Evolutionary conservation across 2,329 filamentous ascomycete genomes (phyloP).

Genomic region (Aspergillus luchuensis): DNA sequence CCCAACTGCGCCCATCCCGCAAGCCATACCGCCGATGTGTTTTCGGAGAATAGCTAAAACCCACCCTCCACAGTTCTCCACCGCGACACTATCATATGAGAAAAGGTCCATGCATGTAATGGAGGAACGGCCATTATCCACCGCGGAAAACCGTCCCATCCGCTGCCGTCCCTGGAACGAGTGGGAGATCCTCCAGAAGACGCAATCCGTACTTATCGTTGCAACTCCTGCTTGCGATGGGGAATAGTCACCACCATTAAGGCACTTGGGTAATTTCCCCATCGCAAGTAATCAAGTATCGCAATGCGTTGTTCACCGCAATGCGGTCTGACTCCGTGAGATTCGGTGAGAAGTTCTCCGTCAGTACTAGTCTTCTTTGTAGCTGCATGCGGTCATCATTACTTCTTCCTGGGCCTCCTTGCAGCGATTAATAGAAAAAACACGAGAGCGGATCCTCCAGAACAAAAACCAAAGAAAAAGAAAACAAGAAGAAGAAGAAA

Average conservation of each 20-base stretch:
- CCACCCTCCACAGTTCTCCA: neutral
- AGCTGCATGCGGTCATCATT: slow-evolving; percentile 3
- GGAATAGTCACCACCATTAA: neutral
- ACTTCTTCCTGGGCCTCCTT: slow-evolving; percentile 1
- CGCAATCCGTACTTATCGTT: neutral
- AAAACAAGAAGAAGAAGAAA: no score
- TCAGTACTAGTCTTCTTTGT: neutral
- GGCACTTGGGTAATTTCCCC: neutral
- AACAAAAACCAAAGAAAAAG: neutral
- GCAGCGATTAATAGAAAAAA: neutral
- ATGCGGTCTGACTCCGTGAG: neutral
- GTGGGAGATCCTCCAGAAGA: neutral
- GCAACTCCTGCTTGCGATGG: neutral
- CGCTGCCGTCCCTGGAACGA: neutral
- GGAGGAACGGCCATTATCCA: neutral
- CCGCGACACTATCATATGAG: neutral
- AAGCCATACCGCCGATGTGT: neutral
- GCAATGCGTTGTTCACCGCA: neutral
- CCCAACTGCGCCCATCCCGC: neutral
- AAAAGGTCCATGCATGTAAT: neutral
- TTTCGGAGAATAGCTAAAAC: slow-evolving; percentile 1
- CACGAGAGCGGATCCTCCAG: neutral
- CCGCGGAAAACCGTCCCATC: slow-evolving; percentile 1
- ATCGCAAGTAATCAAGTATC: neutral
- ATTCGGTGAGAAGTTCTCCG: neutral